Conservation (phyloP, 208 protist species). For the Trypanosoma boissoni region DNA sequence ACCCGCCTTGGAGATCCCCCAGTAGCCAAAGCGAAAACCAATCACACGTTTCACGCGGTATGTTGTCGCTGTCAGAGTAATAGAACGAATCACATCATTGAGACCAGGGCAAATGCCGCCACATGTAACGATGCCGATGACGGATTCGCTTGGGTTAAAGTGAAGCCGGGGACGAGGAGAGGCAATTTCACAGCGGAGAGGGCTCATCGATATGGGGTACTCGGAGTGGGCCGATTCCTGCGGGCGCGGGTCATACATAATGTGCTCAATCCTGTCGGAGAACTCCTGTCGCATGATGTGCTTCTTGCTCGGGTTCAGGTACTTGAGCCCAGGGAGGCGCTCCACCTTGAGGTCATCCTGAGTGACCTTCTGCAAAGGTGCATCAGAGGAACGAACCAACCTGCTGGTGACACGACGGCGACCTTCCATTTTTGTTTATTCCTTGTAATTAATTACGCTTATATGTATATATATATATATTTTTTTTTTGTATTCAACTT, state of each 20-base stretch:
- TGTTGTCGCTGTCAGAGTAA: constrained; percentile 70
- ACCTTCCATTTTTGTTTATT: constrained; percentile 25
- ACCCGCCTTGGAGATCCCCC: constrained; percentile 87
- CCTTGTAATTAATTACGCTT: constrained; percentile 5
- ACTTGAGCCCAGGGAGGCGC: constrained; percentile 67
- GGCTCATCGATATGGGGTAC: constrained; percentile 68
- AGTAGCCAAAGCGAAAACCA: constrained; percentile 92
- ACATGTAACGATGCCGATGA: constrained; percentile 93
- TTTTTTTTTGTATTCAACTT: constrained; percentile 9
- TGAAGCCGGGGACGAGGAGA: constrained; percentile 78
- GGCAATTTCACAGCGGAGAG: constrained; percentile 75
- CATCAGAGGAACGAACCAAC: constrained; percentile 45
- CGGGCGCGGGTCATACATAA: constrained; percentile 88
- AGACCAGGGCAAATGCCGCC: constrained; percentile 95
- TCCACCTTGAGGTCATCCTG: constrained; percentile 77
- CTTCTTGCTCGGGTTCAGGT: constrained; percentile 81
- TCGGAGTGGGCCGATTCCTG: constrained; percentile 44
- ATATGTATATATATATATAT: constrained; percentile 2
- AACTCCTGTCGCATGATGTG: constrained; percentile 69
- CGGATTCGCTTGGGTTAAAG: constrained; percentile 87
- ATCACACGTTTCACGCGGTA: constrained; percentile 92
- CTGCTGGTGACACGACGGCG: constrained; percentile 35
- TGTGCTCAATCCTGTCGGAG: constrained; percentile 74
- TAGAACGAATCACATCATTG: constrained; percentile 93
- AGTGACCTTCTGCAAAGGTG: constrained; percentile 50